Percentiles rank a stretch among this genome's conserved stretches.
These are phyloP conservation scores for Cystobasidium ongulense DNA, from an alignment of 768 basidiomycete species.

Conservation along the genomic window DNA sequence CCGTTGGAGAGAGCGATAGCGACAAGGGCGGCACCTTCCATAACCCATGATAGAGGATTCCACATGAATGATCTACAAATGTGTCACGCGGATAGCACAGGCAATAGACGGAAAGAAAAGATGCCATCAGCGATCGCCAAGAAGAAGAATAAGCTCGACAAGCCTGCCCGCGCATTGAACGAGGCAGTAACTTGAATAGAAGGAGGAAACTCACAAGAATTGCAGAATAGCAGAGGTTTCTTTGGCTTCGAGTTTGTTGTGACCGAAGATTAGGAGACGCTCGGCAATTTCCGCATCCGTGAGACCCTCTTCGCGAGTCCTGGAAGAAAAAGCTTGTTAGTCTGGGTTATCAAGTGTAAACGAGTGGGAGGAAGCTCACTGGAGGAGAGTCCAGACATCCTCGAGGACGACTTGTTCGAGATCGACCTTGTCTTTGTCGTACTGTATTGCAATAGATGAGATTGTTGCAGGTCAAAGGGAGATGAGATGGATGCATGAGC, in stretches of 20 bases:
- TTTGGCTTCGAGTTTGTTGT: conserved; percentile 85
- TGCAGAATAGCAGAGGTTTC: conserved; percentile 83
- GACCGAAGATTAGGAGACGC: conserved; percentile 86
- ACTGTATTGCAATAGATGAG: conserved; percentile 43
- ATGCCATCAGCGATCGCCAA: background rate
- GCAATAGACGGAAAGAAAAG: background rate
- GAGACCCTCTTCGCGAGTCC: conserved; percentile 73
- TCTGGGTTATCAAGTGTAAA: background rate
- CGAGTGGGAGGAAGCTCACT: conserved; percentile 44
- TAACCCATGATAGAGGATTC: conserved; percentile 99
- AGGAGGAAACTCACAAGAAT: conserved; percentile 42
- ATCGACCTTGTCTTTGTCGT: conserved; percentile 99
- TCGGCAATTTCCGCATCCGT: conserved; percentile 62
- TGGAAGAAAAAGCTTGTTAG: background rate
- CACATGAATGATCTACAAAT: conserved; percentile 68
- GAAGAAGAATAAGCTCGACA: background rate
- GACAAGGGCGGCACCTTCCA: conserved; percentile 82
- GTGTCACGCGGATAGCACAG: background rate
- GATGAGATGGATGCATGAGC: background rate
- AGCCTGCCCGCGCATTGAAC: background rate
- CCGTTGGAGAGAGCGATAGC: conserved; percentile 96
- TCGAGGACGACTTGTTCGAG: conserved; percentile 92
- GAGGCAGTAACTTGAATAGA: background rate
- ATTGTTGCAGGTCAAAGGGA: background rate
- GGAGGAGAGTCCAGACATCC: conserved; percentile 91